These are phyloP conservation scores for Forsythia suspensa DNA, from an alignment of 257 asterid genomes.

Conservation along the genomic window DNA sequence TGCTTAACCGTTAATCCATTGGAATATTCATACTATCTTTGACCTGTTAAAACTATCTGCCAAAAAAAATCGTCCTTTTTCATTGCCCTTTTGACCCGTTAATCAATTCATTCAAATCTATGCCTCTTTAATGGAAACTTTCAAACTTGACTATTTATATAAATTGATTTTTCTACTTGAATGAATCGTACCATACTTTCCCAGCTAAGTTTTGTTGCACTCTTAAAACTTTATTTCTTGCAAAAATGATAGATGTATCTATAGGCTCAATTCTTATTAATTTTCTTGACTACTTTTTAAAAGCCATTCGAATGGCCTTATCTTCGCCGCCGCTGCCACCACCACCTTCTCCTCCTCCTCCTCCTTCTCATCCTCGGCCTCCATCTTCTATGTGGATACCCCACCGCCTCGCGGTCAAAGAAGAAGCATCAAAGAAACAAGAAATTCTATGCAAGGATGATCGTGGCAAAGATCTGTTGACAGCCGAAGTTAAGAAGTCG, in stretches of 20 bases:
- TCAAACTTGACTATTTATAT: background rate
- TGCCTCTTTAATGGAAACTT: background rate
- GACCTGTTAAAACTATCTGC: conserved; percentile 37
- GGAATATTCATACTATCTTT: conserved; percentile 11
- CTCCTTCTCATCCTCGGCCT: background rate
- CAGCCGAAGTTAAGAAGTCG: conserved; percentile 15
- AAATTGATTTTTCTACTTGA: background rate
- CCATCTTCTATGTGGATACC: background rate
- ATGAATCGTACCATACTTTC: background rate
- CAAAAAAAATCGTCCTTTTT: conserved; percentile 16
- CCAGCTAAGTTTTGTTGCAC: background rate
- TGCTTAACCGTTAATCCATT: background rate
- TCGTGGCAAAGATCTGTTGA: background rate
- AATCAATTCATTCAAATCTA: background rate
- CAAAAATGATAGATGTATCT: conserved; percentile 35
- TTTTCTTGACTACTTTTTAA: conserved; percentile 27
- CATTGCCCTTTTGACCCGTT: conserved; percentile 24
- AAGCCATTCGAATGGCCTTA: conserved; percentile 28
- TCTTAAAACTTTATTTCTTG: background rate
- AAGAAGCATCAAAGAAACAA: background rate
- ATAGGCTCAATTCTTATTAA: conserved; percentile 22
- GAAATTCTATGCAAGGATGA: background rate
- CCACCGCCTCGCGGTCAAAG: background rate
- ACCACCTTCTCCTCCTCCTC: conserved; percentile 21
- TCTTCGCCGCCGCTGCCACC: conserved; percentile 13